Base-by-base conservation (phyloP, 257 asterid species). In the Pogostemon cablin region DNA sequence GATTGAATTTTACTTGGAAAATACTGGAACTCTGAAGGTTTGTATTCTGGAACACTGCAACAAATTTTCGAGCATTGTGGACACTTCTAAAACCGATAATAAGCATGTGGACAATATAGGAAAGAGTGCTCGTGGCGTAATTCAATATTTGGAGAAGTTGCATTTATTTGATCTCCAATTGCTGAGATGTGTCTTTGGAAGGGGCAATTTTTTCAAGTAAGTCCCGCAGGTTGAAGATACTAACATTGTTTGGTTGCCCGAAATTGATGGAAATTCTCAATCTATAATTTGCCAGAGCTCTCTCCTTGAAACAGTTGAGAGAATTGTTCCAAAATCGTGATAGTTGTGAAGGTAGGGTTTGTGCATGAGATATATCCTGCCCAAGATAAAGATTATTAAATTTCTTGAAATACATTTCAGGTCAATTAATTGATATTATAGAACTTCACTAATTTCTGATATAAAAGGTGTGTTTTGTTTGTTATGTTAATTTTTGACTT, bases 71-170 rank as follows among this genome's bases (percentile, higher is more conserved):
- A 32, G 8, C 6, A 7, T 68, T 7, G 74, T 74, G 63, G 54
- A 69, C 39, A 8, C 62, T 32, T 35, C 4, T 41, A 62, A 62
- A 41, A 9, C 2, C 6, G 11, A 9, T 43, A 1, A 20, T 20
- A 20, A 20, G 25, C 25, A 20, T 0, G 25, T 20, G 25, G 25
- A 20, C 25, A 8, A 6, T 11, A 44, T 40, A 9, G 49, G 3
- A 20, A 4, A 7, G 32, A 6, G 0, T 7, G 56, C 1, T 4
- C 5, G 42, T 34, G 42, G 7, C 25, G 3, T 65, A 5, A 69
- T 74, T 2, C 62, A 67, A 44, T 66, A 56, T 25, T 48, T 74
- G 69, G 73, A 74, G 56, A 49, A 67, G n/a, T 41, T 74, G 3
- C 58, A 74, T 49, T 67, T 74, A 12, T 50, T 59, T 40, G 49